Percentiles rank a stretch among this genome's conserved stretches.
These are phyloP conservation scores for Triticum dicoccoides DNA, from an alignment of 176 grass and related monocot species.

Conservation along the genomic window DNA sequence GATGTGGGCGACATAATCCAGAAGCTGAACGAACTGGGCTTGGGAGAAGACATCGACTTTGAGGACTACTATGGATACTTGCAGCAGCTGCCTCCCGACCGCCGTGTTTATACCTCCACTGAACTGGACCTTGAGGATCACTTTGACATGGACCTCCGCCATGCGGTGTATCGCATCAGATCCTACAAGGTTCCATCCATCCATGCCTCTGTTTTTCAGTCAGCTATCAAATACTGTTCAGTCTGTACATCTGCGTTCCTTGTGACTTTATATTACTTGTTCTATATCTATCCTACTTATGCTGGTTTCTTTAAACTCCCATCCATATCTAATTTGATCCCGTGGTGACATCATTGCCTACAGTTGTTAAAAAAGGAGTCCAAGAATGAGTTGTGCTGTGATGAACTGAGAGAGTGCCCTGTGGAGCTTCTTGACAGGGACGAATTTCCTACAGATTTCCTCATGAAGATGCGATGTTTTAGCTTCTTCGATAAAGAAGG, in stretches of 20 bases:
- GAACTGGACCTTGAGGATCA: not conserved
- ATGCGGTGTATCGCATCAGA: constrained; percentile 13
- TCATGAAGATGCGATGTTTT: too few species aligned
- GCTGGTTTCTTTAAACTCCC: too few species aligned
- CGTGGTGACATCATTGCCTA: too few species aligned
- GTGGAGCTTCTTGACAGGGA: too few species aligned
- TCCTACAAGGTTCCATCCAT: constrained; percentile 14
- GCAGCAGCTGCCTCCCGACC: not conserved
- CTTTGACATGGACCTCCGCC: not conserved
- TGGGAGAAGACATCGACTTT: not conserved
- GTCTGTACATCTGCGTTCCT: not conserved
- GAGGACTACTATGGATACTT: not conserved
- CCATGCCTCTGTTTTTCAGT: not conserved
- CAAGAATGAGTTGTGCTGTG: too few species aligned
- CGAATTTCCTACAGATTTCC: too few species aligned
- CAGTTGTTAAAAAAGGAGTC: too few species aligned
- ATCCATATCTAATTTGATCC: too few species aligned
- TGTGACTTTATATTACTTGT: not conserved
- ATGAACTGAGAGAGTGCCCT: too few species aligned
- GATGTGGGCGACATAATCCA: not conserved
- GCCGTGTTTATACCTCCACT: not conserved
- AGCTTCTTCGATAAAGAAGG: too few species aligned
- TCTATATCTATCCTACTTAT: too few species aligned
- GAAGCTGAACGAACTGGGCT: not conserved
- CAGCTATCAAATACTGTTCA: not conserved